A percentile compares a stretch with the other conserved stretches of the same genome.
phyloP scores from a whole-genome alignment of 352 stramenopile species.

The Phytophthora aleatoria region DNA sequence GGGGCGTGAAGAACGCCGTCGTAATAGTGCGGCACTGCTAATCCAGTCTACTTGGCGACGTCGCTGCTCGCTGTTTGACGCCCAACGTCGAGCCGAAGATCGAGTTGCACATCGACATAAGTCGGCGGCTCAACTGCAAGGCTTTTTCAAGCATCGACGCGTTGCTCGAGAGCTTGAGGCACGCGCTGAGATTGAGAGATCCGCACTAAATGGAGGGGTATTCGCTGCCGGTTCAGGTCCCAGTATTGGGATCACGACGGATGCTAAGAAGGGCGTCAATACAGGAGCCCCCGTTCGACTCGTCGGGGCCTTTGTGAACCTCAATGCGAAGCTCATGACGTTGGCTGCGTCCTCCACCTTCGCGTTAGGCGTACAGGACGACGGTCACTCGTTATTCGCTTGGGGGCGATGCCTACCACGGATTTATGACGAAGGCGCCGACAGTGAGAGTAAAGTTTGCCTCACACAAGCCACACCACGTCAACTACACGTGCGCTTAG shows the following conservation, averaged over 20 bases:
- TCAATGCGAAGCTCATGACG: constrained; percentile 37
- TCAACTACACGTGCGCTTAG: constrained; percentile 40
- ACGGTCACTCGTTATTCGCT: constrained; percentile 50
- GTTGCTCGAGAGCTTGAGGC: constrained; percentile 56
- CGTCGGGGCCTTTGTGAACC: constrained; percentile 52
- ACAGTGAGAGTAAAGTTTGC: constrained; percentile 11
- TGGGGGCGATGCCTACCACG: constrained; percentile 64
- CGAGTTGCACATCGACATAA: constrained; percentile 43
- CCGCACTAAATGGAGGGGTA: constrained; percentile 63
- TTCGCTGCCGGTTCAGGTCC: constrained; percentile 54
- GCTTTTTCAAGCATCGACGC: constrained; percentile 54
- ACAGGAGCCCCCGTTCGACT: constrained; percentile 39
- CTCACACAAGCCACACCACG: constrained; percentile 30
- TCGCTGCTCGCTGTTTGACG: constrained; percentile 43
- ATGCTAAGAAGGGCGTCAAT: constrained; percentile 10
- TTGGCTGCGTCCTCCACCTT: constrained; percentile 54
- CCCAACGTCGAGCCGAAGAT: constrained; percentile 28
- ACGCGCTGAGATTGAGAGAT: constrained; percentile 53
- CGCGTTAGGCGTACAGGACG: constrained; percentile 45
- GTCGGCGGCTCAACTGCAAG: constrained; percentile 53
- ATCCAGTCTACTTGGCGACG: constrained; percentile 76
- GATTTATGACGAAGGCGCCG: constrained; percentile 20
- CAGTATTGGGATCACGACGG: constrained; percentile 27
- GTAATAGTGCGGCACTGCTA: constrained; percentile 45
- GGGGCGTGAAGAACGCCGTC: constrained; percentile 38